Conservation (phyloP, 2,329 filamentous ascomycete species). For the Fusarium stilboides region DNA sequence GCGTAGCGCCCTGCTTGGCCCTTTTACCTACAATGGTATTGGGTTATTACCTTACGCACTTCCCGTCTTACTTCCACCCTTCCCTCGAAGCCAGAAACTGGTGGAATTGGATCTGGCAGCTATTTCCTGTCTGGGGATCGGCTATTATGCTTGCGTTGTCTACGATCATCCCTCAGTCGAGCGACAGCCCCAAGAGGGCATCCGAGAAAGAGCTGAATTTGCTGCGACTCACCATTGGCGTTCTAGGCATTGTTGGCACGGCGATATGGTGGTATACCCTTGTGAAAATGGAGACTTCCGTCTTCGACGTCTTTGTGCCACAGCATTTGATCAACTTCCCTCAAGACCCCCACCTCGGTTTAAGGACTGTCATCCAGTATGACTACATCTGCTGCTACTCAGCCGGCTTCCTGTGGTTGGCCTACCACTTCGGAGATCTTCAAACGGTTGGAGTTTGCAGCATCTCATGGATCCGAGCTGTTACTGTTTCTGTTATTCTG, state of each 20-base stretch:
- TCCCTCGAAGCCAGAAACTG: constrained; percentile 46
- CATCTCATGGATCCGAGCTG: constrained; percentile 14
- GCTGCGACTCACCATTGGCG: constrained; percentile 13
- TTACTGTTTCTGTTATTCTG: constrained; percentile 12
- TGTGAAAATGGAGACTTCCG: neutral
- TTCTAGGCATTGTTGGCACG: constrained; percentile 17
- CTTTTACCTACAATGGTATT: constrained; percentile 40
- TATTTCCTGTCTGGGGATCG: constrained; percentile 49
- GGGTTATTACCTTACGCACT: constrained; percentile 41
- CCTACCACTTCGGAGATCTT: constrained; percentile 44
- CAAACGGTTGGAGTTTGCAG: constrained; percentile 36
- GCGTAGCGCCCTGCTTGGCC: constrained; percentile 22
- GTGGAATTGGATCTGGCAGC: constrained; percentile 54
- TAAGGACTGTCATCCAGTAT: constrained; percentile 49
- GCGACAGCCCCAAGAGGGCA: fast-evolving
- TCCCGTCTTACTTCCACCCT: constrained; percentile 41
- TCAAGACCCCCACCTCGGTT: constrained; percentile 11
- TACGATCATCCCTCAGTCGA: neutral
- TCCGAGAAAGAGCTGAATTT: neutral
- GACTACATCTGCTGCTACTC: constrained; percentile 47
- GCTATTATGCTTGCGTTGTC: constrained; percentile 33
- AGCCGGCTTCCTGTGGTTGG: constrained; percentile 46
- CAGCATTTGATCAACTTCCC: constrained; percentile 44
- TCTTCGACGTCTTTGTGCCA: constrained; percentile 44
- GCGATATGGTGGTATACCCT: constrained; percentile 43